Conservation (phyloP, 2,329 filamentous ascomycete species). For the Paecilomyces fulvus region DNA sequence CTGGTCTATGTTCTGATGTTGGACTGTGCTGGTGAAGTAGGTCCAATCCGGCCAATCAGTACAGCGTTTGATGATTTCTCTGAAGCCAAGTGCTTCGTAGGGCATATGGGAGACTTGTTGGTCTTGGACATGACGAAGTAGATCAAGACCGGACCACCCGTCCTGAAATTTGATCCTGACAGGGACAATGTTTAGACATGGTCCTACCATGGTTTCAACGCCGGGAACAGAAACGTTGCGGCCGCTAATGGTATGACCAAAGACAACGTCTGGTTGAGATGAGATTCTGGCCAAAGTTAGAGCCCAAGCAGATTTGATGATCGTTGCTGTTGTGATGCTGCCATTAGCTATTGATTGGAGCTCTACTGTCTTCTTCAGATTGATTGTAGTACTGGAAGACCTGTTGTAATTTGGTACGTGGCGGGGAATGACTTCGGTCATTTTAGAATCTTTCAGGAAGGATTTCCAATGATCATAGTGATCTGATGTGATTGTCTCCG, state of each 20-base stretch:
- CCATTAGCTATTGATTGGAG: constrained; percentile 40
- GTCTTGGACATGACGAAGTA: constrained; percentile 47
- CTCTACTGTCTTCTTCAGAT: constrained; percentile 27
- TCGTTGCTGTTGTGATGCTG: constrained; percentile 54
- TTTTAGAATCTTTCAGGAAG: constrained; percentile 48
- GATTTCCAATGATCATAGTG: constrained; percentile 54
- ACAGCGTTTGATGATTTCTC: constrained; percentile 42
- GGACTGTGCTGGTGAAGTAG: constrained; percentile 33
- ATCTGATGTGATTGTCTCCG: constrained; percentile 30
- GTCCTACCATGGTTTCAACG: constrained; percentile 52
- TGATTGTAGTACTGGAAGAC: constrained; percentile 26
- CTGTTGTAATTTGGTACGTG: constrained; percentile 26
- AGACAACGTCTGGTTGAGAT: constrained; percentile 49
- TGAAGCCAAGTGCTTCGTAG: constrained; percentile 48
- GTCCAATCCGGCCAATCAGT: constrained; percentile 35
- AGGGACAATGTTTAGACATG: constrained; percentile 60
- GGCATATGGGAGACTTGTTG: constrained; percentile 51
- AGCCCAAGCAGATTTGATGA: constrained; percentile 61
- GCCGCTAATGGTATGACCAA: constrained; percentile 59
- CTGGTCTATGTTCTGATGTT: constrained; percentile 31
- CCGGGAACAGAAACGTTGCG: constrained; percentile 50
- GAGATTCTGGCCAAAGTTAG: constrained; percentile 51
- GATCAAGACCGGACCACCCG: constrained; percentile 44
- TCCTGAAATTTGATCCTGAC: constrained; percentile 50
- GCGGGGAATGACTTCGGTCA: constrained; percentile 35